A percentile compares a stretch with the other conserved stretches of the same genome.
Conservation (phyloP, 2,329 filamentous ascomycete species). For the Corinectria fuckeliana region DNA sequence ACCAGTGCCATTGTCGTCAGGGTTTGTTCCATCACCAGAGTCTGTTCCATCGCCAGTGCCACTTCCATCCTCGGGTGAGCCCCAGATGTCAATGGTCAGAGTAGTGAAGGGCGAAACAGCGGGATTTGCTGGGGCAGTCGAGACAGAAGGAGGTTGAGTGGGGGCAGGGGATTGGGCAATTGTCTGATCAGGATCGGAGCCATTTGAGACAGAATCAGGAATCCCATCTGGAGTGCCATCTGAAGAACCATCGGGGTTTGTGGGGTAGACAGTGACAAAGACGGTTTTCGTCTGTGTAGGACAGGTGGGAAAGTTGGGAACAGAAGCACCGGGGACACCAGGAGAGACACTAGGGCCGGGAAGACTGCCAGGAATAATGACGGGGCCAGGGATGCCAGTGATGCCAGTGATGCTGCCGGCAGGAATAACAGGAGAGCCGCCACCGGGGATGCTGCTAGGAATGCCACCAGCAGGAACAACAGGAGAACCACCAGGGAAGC, state of each 20-base stretch:
- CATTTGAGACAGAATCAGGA: conserved; percentile 13
- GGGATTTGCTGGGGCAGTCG: conserved; percentile 19
- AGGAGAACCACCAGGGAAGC: conserved; percentile 3
- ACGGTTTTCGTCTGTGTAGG: conserved; percentile 51
- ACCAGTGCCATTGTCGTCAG: conserved; percentile 14
- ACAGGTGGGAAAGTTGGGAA: conserved; percentile 44
- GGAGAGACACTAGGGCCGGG: conserved; percentile 13
- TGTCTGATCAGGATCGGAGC: conserved; percentile 29
- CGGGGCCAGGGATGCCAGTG: conserved; percentile 4
- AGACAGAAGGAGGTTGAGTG: conserved; percentile 35
- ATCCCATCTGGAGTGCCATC: conserved; percentile 1
- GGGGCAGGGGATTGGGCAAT: conserved; percentile 35
- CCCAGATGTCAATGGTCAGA: conserved; percentile 46
- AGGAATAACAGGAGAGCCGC: conserved; percentile 7
- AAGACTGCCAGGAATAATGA: conserved; percentile 1
- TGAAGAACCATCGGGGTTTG: conserved; percentile 36
- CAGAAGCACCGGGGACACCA: conserved; percentile 23
- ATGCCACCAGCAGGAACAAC: background rate
- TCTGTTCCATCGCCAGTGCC: conserved; percentile 1
- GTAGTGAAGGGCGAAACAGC: conserved; percentile 43
- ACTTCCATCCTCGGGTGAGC: conserved; percentile 19
- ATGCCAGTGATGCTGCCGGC: conserved; percentile 4
- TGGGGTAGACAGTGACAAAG: conserved; percentile 54
- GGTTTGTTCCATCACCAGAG: conserved; percentile 7
- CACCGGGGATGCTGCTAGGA: conserved; percentile 21